These are phyloP conservation scores for Quercus glauca DNA, from an alignment of 306 rosid genomes.

Conservation along the genomic window DNA sequence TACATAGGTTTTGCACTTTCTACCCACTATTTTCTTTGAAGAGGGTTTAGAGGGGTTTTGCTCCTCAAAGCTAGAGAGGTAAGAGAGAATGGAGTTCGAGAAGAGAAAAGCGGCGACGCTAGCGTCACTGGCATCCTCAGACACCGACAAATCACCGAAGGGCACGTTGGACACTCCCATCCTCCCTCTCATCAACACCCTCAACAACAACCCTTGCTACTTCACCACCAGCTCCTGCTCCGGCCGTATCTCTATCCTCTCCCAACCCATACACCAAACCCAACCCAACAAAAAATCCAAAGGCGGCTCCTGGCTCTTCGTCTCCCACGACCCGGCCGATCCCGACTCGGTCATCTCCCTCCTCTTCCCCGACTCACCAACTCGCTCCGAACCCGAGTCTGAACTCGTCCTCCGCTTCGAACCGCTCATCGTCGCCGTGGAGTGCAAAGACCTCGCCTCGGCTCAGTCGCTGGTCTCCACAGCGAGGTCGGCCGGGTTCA, in stretches of 20 bases:
- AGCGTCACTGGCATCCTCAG: conserved; percentile 54
- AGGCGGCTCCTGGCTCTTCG: conserved; percentile 85
- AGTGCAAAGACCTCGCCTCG: conserved; percentile 68
- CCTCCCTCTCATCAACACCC: conserved; percentile 64
- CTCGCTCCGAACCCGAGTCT: conserved; percentile 14
- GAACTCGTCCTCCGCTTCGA: conserved; percentile 85
- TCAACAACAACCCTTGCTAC: conserved; percentile 60
- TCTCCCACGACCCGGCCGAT: conserved; percentile 72
- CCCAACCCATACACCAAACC: conserved; percentile 46
- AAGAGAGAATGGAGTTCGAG: conserved; percentile 59
- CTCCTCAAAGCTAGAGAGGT: too few species aligned
- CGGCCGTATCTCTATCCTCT: conserved; percentile 83
- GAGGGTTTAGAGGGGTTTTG: conserved; percentile 34
- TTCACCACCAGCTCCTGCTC: conserved; percentile 98
- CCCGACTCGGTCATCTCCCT: conserved; percentile 58
- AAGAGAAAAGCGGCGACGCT: conserved; percentile 68
- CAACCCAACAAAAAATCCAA: conserved; percentile 69
- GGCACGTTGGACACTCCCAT: conserved; percentile 75
- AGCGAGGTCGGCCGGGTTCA: conserved; percentile 83
- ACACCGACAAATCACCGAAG: conserved; percentile 78
- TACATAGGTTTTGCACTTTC: too few species aligned
- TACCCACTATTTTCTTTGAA: background rate
- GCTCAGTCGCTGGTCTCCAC: conserved; percentile 77
- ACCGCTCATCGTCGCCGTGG: conserved; percentile 83
- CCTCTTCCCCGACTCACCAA: conserved; percentile 40